Conservation (phyloP, 805 yeast species). For the Zygosaccharomyces pseudorouxii region DNA sequence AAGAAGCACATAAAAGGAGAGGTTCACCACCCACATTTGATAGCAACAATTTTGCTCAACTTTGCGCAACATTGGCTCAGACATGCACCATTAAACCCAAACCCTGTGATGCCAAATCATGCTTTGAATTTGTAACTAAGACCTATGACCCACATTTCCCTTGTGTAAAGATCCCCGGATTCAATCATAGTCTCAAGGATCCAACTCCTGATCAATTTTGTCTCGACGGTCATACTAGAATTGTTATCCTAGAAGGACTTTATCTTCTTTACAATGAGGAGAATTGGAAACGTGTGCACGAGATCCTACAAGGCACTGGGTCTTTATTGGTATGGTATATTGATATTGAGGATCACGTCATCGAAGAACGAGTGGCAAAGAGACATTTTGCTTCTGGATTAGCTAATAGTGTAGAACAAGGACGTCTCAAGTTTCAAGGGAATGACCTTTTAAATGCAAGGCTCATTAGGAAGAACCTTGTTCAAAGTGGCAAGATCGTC, state of each 20-base stretch:
- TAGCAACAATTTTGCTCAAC: conserved; percentile 38
- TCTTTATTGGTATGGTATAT: conserved; percentile 50
- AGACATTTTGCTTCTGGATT: conserved; percentile 64
- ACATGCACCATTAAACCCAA: conserved; percentile 20
- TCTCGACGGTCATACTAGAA: conserved; percentile 44
- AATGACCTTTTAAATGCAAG: conserved; percentile 67
- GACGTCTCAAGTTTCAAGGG: conserved; percentile 44
- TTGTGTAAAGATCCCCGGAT: conserved; percentile 55
- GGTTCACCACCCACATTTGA: conserved; percentile 91
- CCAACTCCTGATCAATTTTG: conserved; percentile 54
- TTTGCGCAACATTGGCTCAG: conserved; percentile 21
- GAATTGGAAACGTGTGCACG: conserved; percentile 46
- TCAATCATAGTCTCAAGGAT: conserved; percentile 70
- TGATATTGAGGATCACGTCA: conserved; percentile 41
- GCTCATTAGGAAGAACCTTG: conserved; percentile 21
- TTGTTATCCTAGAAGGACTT: conserved; percentile 71
- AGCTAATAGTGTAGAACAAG: conserved; percentile 44
- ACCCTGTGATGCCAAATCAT: conserved; percentile 9
- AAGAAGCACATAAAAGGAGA: conserved; percentile 55
- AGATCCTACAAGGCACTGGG: conserved; percentile 17
- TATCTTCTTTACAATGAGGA: conserved; percentile 57
- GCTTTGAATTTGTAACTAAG: conserved; percentile 18
- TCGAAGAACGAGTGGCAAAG: conserved; percentile 55
- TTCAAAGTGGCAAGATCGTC: conserved; percentile 15
- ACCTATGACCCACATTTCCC: conserved; percentile 30